A percentile compares a stretch with the other conserved stretches of the same genome.
These are phyloP conservation scores for Monilinia fructigena DNA, from an alignment of 2,329 filamentous ascomycete species.

Conservation along the genomic window DNA sequence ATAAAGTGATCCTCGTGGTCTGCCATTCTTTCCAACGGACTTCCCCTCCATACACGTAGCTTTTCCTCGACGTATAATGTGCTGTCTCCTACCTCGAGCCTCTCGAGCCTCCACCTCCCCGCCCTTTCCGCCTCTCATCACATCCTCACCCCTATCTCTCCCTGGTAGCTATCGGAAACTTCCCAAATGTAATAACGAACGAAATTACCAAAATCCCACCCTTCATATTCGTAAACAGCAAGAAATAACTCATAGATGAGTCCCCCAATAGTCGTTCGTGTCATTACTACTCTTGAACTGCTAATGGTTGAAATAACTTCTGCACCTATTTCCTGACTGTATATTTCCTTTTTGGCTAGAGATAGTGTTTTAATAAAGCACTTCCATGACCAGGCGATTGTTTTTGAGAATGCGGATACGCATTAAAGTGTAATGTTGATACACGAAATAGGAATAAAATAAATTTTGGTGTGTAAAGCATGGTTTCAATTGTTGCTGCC, in stretches of 20 bases:
- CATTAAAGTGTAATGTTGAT: neutral
- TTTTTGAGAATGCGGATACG: neutral
- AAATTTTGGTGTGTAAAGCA: neutral
- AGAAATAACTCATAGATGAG: constrained; percentile 13
- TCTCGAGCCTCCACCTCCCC: neutral
- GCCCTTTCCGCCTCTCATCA: neutral
- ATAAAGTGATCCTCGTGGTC: neutral
- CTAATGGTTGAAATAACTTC: constrained; percentile 12
- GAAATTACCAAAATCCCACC: constrained; percentile 6
- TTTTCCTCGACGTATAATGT: neutral
- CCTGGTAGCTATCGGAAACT: neutral
- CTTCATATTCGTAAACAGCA: constrained; percentile 8
- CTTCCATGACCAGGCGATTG: neutral
- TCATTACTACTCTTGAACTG: constrained; percentile 19
- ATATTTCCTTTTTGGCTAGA: neutral
- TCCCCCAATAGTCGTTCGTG: constrained; percentile 14
- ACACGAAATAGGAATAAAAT: neutral
- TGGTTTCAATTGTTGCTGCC: neutral
- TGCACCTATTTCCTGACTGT: constrained; percentile 9
- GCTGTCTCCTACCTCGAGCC: neutral
- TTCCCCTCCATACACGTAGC: neutral
- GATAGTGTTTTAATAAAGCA: neutral
- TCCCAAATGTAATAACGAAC: neutral
- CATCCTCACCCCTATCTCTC: neutral
- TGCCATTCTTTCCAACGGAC: neutral